Evolutionary conservation across 768 basidiomycete genomes (phyloP), one percentile per base, ranked within the genome.

Genomic region (Tulasnella sp.): DNA sequence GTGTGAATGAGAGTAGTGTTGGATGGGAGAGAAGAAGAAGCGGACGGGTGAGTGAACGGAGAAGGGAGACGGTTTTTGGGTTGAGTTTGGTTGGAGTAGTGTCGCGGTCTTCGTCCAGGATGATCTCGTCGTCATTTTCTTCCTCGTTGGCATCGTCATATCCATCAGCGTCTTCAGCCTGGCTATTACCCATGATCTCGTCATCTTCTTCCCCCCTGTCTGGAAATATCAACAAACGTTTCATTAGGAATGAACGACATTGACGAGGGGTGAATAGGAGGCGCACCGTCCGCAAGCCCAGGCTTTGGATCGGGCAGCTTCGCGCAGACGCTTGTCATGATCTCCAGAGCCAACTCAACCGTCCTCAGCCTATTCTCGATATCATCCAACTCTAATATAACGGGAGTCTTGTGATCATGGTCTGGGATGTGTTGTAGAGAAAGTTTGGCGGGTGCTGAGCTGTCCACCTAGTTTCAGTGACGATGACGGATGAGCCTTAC

Each of bases 301-400:
- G 75, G 72, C 55, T 83, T 81, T 17, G 85, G 81, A 65, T 91
- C 89, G 3, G 89, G 89, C 42, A 96, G 72, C 4, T 83, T 88
- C 19, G 92, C 92, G 68, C 89, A 96, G n/a, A 79, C 74, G 29
- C 85, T 85, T 0, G 91, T 93, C 62, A 96, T 70, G 50, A 96
- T 81, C 71, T 97, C 92, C 25, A 96, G 74, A n/a, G 85, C 81
- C 30, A 92, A 76, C 63, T 87, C 85, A 10, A 89, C 76, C 1
- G 85, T 86, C 64, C 83, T 77, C 53, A 96, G 69, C 56, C 73
- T 78, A 15, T 74, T 73, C 70, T 97, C 92, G 12, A 92, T 73
- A 27, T 73, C 73, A 61, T 88, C 86, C 1, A 96, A 76, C 65
- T 85, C 82, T 10, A 80, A 57, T 66, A 92, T 86, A 12, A 77